Percentiles rank a stretch among this genome's conserved stretches.
Conservation (phyloP, 2,329 filamentous ascomycete genomes). For the Cladophialophora immunda region DNA sequence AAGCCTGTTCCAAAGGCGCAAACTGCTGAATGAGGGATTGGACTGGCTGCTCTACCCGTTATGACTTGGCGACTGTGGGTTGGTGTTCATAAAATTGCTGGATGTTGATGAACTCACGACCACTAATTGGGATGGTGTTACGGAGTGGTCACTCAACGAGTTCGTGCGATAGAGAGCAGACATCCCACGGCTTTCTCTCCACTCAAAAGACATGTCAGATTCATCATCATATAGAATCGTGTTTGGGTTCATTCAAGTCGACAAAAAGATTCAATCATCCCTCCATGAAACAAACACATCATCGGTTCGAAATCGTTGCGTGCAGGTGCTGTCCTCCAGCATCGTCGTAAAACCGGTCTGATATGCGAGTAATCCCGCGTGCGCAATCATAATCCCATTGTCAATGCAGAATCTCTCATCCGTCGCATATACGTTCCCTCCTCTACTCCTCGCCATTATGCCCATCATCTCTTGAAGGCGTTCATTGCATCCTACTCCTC, state of each 20-base stretch:
- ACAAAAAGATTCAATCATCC: conserved; percentile 55
- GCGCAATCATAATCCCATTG: conserved; percentile 99
- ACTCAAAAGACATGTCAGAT: conserved; percentile 3
- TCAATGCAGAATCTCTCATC: conserved; percentile 99
- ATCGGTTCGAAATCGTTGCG: conserved; percentile 82
- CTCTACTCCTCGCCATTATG: conserved; percentile 86
- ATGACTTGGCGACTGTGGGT: conserved; percentile 3
- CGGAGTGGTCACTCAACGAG: neutral
- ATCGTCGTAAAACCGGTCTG: conserved; percentile 72
- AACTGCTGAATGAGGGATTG: conserved; percentile 13
- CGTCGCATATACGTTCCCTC: conserved; percentile 90
- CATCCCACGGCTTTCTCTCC: neutral
- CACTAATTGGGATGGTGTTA: neutral
- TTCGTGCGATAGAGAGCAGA: neutral
- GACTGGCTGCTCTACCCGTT: neutral
- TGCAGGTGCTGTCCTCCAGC: conserved; percentile 83
- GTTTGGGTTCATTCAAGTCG: neutral
- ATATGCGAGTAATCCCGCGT: conserved; percentile 88
- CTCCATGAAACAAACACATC: conserved; percentile 83
- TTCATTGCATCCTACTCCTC: conserved; percentile 94
- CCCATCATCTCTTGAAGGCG: conserved; percentile 98
- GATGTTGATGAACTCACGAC: conserved; percentile 3
- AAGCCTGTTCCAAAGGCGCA: conserved; percentile 73
- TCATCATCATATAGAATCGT: conserved; percentile 4
- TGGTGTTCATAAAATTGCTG: neutral